Evolutionary conservation across 2,329 filamentous ascomycete species (phyloP).

Genomic region (Westerdykella aurantiaca): DNA sequence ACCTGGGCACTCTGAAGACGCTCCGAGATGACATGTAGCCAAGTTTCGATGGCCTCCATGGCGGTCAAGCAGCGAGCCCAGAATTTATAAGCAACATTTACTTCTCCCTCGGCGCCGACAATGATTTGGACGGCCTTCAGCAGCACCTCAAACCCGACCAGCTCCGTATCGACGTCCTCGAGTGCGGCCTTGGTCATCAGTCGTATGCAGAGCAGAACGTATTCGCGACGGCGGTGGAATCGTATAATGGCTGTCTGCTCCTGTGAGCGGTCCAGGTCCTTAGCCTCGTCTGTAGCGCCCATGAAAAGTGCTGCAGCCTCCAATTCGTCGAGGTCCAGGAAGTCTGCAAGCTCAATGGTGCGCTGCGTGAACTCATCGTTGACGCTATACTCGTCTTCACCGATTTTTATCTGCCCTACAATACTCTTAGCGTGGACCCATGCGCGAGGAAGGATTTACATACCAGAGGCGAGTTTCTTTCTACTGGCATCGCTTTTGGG

Average conservation of each 20-base stretch:
- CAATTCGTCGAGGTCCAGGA: constrained; percentile 83
- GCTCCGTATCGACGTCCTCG: constrained; percentile 30
- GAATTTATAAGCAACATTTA: constrained; percentile 55
- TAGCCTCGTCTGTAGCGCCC: constrained; percentile 63
- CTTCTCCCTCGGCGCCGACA: constrained; percentile 51
- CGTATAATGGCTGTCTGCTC: constrained; percentile 76
- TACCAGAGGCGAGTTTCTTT: constrained; percentile 49
- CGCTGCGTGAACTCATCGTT: constrained; percentile 85
- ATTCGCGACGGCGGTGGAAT: constrained; percentile 81
- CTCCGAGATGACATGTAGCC: constrained; percentile 70
- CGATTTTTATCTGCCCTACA: constrained; percentile 68
- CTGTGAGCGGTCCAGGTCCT: constrained; percentile 64
- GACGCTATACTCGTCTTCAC: constrained; percentile 68
- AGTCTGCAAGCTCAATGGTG: constrained; percentile 75
- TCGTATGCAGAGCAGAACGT: constrained; percentile 75
- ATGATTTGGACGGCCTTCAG: constrained; percentile 33
- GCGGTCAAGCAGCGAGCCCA: constrained; percentile 68
- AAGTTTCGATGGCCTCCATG: constrained; percentile 70
- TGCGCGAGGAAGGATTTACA: not conserved
- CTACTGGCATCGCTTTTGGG: constrained; percentile 70
- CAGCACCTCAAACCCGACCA: constrained; percentile 18
- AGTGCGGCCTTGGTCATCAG: constrained; percentile 67
- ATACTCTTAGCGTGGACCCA: constrained; percentile 9
- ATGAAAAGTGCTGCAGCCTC: constrained; percentile 73
- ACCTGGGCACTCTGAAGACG: constrained; percentile 69